Evolutionary conservation across 2,329 filamentous ascomycete species (phyloP).

Genomic region (Arachnopeziza araneosa): DNA sequence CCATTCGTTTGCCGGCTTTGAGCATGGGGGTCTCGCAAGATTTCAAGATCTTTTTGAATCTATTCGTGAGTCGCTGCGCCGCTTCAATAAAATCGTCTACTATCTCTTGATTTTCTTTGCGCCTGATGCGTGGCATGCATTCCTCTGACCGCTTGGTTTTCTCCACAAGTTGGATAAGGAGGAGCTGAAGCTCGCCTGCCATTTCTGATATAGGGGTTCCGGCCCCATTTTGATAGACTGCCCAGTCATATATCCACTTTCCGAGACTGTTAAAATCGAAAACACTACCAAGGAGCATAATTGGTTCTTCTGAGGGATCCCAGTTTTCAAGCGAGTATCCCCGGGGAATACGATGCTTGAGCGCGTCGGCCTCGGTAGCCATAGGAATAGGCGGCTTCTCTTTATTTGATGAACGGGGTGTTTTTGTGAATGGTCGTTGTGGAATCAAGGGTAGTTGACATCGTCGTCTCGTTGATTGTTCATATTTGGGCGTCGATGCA

Average conservation of each 20-base stretch:
- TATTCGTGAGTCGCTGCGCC: conserved; percentile 79
- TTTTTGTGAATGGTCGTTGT: too few species aligned
- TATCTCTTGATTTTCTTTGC: conserved; percentile 68
- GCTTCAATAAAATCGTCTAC: conserved; percentile 87
- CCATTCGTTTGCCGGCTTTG: conserved; percentile 73
- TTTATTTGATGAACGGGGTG: too few species aligned
- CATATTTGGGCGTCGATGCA: too few species aligned
- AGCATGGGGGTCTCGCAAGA: conserved; percentile 93
- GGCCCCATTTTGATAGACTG: conserved; percentile 80
- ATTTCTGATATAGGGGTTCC: conserved; percentile 81
- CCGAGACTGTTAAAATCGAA: conserved; percentile 97
- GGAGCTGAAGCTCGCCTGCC: conserved; percentile 90
- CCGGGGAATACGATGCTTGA: conserved; percentile 68
- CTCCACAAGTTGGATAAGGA: conserved; percentile 87
- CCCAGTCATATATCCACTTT: conserved; percentile 99
- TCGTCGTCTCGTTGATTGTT: too few species aligned
- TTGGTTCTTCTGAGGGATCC: conserved; percentile 91
- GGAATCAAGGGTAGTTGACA: too few species aligned
- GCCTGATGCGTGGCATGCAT: conserved; percentile 65
- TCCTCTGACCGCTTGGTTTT: conserved; percentile 91
- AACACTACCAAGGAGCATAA: conserved; percentile 88
- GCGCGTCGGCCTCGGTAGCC: conserved; percentile 56
- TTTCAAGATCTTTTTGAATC: conserved; percentile 82
- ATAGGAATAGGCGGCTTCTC: conserved; percentile 35
- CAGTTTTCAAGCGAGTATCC: conserved; percentile 98